Percentiles rank a stretch among this genome's conserved stretches.
Evolutionary conservation across 257 asterid species (phyloP).

Genomic region (Anisodus acutangulus): DNA sequence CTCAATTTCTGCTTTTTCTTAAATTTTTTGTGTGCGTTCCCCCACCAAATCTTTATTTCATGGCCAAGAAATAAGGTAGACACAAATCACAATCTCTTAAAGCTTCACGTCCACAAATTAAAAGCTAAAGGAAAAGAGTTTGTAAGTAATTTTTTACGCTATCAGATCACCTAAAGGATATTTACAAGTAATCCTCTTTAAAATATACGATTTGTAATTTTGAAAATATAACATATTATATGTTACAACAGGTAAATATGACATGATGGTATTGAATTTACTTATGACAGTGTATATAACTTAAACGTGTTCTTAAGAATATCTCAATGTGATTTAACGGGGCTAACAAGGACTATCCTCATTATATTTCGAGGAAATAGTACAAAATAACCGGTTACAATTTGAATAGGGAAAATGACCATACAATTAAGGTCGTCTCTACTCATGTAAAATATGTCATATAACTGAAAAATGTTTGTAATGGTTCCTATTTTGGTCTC

Average conservation of each 20-base stretch:
- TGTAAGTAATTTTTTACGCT: too few species aligned
- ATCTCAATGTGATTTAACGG: too few species aligned
- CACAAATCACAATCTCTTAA: neutral
- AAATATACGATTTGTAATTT: too few species aligned
- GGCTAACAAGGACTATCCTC: too few species aligned
- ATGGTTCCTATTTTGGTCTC: neutral
- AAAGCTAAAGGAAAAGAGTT: neutral
- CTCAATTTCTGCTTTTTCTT: constrained; percentile 8
- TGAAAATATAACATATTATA: too few species aligned
- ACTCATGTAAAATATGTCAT: neutral
- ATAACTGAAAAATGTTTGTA: neutral
- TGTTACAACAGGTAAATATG: too few species aligned
- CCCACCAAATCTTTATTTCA: constrained; percentile 6
- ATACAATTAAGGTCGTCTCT: too few species aligned
- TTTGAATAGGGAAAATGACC: too few species aligned
- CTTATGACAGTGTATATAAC: too few species aligned
- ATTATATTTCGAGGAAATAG: too few species aligned
- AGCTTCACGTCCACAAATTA: neutral
- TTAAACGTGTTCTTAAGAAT: too few species aligned
- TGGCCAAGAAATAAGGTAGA: neutral
- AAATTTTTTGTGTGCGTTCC: constrained; percentile 17
- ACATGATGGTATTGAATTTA: too few species aligned
- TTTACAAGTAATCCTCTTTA: neutral
- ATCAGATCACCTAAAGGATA: neutral
- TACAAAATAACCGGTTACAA: neutral